Conservation (phyloP, 2,329 filamentous ascomycete genomes). For the Tolypocladium ovalisporum region DNA sequence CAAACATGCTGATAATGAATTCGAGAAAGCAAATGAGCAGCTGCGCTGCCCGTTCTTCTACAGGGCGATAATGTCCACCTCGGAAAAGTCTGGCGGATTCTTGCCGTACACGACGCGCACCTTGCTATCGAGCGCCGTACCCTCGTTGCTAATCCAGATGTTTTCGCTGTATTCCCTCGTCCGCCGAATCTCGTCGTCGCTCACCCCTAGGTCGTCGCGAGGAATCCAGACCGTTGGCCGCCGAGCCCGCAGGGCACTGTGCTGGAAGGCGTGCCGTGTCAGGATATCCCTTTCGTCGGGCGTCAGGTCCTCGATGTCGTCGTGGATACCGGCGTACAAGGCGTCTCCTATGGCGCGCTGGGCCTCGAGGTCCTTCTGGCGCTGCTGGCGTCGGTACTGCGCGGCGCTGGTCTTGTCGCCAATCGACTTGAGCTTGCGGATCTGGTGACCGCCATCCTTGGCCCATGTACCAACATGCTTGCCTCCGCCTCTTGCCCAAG, state of each 20-base stretch:
- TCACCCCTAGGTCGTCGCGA: constrained; percentile 77
- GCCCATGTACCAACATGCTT: constrained; percentile 22
- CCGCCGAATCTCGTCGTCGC: constrained; percentile 77
- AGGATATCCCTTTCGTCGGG: constrained; percentile 80
- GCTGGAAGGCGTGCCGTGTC: constrained; percentile 80
- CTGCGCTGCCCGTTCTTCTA: constrained; percentile 21
- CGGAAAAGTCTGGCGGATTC: constrained; percentile 81
- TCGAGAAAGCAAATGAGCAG: neutral
- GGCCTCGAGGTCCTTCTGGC: constrained; percentile 55
- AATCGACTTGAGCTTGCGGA: constrained; percentile 29
- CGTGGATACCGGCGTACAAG: constrained; percentile 76
- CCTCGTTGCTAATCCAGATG: constrained; percentile 92
- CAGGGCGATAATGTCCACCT: constrained; percentile 75
- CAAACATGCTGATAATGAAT: no score
- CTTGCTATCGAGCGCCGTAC: constrained; percentile 76
- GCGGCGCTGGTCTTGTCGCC: constrained; percentile 27
- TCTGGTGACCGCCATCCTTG: constrained; percentile 34
- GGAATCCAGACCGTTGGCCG: constrained; percentile 92
- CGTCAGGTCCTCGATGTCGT: constrained; percentile 89
- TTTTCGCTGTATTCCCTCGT: constrained; percentile 66
- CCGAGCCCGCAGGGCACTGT: constrained; percentile 73
- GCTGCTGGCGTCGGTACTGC: constrained; percentile 36
- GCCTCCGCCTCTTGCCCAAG: constrained; percentile 28
- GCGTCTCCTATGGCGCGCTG: constrained; percentile 67
- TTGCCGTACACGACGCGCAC: constrained; percentile 72